Percentiles rank a stretch among this genome's conserved stretches.
Conservation (phyloP, 352 stramenopile genomes). For the Globisporangium cederbergense region DNA sequence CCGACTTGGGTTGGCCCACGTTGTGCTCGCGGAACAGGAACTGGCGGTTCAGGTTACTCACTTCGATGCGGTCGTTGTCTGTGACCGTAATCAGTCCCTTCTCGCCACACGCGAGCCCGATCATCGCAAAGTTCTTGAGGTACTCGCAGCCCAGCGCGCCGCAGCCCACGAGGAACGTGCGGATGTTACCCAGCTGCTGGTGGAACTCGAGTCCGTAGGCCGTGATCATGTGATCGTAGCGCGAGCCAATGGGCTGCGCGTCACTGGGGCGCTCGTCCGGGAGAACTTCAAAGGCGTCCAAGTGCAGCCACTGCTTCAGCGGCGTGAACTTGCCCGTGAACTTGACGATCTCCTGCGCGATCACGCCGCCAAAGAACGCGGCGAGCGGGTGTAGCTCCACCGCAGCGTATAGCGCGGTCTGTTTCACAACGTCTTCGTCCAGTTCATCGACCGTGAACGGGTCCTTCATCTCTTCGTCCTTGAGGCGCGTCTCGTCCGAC, state of each 20-base stretch:
- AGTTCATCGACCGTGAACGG: conserved; percentile 66
- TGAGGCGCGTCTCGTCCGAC: conserved; percentile 45
- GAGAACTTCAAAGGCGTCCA: conserved; percentile 80
- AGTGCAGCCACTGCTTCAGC: conserved; percentile 82
- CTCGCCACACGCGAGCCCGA: conserved; percentile 70
- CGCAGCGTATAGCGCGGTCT: conserved; percentile 51
- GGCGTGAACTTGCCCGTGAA: conserved; percentile 87
- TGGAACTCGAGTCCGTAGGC: conserved; percentile 72
- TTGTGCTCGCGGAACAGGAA: conserved; percentile 88
- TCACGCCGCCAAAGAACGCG: conserved; percentile 77
- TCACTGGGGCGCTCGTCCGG: conserved; percentile 60
- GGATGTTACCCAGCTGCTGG: conserved; percentile 54
- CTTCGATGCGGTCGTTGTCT: conserved; percentile 86
- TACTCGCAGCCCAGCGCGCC: conserved; percentile 83
- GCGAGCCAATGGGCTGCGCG: conserved; percentile 46
- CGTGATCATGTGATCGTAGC: conserved; percentile 82
- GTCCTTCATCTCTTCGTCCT: conserved; percentile 32
- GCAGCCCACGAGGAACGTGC: conserved; percentile 82
- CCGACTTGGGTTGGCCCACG: conserved; percentile 80
- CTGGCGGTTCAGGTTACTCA: conserved; percentile 86
- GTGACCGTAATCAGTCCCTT: conserved; percentile 81
- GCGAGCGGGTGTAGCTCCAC: conserved; percentile 80
- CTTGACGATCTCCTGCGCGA: conserved; percentile 87
- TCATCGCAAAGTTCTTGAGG: conserved; percentile 86
- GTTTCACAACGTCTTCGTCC: conserved; percentile 60